These are phyloP conservation scores for Truncatella angustata DNA, from an alignment of 2,329 filamentous ascomycete species.

Conservation along the genomic window DNA sequence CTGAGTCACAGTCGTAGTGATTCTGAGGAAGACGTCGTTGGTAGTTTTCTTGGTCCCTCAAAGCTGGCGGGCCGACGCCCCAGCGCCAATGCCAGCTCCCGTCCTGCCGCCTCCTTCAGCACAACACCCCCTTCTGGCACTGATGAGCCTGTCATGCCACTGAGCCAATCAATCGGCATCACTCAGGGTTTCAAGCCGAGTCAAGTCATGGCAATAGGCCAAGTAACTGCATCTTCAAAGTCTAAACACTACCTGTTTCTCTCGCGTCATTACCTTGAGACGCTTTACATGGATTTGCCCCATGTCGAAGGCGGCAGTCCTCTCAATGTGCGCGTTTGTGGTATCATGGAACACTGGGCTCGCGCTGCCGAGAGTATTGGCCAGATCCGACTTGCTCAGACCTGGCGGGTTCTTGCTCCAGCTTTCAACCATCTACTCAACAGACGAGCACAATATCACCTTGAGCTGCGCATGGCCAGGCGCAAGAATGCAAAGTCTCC, in stretches of 20 bases:
- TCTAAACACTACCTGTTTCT: constrained; percentile 55
- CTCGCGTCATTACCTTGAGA: constrained; percentile 54
- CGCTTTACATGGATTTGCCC: constrained; percentile 49
- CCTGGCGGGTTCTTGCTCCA: constrained; percentile 61
- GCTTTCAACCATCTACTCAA: constrained; percentile 53
- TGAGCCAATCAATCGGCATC: constrained; percentile 58
- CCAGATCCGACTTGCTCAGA: constrained; percentile 61
- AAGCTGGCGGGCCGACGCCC: constrained; percentile 37
- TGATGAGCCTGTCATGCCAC: constrained; percentile 44
- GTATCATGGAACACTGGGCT: constrained; percentile 57
- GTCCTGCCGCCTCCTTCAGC: constrained; percentile 39
- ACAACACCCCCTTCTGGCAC: constrained; percentile 53
- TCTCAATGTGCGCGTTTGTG: constrained; percentile 45
- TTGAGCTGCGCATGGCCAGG: constrained; percentile 45
- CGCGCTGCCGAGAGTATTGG: constrained; percentile 54
- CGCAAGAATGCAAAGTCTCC: constrained; percentile 15
- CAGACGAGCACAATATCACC: constrained; percentile 56
- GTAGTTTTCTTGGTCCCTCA: constrained; percentile 55
- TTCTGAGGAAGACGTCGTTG: constrained; percentile 63
- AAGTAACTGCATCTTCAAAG: constrained; percentile 50
- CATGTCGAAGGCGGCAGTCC: constrained; percentile 31
- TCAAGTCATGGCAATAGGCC: constrained; percentile 62
- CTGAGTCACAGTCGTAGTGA: constrained; percentile 60
- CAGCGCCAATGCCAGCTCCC: constrained; percentile 40
- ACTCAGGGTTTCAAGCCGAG: constrained; percentile 58